Base-by-base conservation (phyloP, 2,329 filamentous ascomycete genomes). In the Nigrograna mackinnonii region DNA sequence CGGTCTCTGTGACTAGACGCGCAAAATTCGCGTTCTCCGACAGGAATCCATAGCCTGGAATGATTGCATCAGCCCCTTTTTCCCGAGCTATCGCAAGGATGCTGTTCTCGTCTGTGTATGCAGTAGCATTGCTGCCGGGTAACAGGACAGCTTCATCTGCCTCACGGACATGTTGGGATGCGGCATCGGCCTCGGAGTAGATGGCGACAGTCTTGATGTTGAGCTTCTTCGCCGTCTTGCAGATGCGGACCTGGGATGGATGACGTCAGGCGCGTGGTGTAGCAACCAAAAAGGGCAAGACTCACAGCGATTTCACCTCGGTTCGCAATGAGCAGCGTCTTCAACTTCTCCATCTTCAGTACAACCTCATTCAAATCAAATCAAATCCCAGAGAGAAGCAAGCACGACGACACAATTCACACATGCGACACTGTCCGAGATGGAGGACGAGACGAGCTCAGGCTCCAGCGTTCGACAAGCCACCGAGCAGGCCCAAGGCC, bases 31-130 rank as follows among this genome's bases (percentile, higher is more conserved):
- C 75, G 56, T 85, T 84, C 44, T 87, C 84, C 0, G 79, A 79
- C 2, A 87, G 64, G 46, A 86, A 86, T 0, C 84, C 84, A 66
- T 87, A 87, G 2, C 84, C 84, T 0, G 84, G 83, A 35, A 84
- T 82, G n/a, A 87, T 74, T 3, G 81, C 82, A 47, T 86, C 75
- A 2, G 66, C 78, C 2, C 67, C 57, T 13, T 74, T 66, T 3
- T 69, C 58, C 31, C 72, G 73, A 7, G 81, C 80, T n/a, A 84
- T 72, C 4, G 69, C 57, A n/a, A 85, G 64, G 28, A 81, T 78
- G 17, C 58, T 54, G 7, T 69, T 63, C 60, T 69, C 71, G 47
- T 79, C 70, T 11, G 74, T 74, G 50, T 82, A 82, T 3, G 74
- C 76, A 19, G 70, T 74, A 30, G 72, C 66, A 53, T 77, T 73